phyloP scores from a whole-genome alignment of 345 rosid species.

The Murraya paniculata region DNA sequence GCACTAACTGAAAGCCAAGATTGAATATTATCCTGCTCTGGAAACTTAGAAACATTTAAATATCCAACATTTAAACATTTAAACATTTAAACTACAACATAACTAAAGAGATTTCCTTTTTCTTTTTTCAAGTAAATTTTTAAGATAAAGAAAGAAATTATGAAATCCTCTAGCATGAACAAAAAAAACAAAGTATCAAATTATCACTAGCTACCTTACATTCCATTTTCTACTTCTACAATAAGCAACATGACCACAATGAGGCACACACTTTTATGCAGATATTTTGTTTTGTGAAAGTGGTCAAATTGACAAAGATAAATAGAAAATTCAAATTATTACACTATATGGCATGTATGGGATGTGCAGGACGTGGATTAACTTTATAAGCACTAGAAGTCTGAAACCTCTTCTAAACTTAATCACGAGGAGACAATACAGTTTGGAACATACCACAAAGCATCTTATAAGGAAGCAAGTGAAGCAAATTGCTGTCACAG shows the following conservation, averaged over 20 bases:
- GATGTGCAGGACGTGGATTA: neutral
- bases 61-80: neutral
- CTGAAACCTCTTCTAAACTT: neutral
- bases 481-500: slow-evolving; percentile 95
- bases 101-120: neutral
- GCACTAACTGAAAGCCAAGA: neutral
- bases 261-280: neutral
- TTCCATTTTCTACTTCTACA: neutral
- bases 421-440: neutral
- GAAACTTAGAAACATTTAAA: neutral
- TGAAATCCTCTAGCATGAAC: neutral
- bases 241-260: neutral
- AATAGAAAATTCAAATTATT: neutral
- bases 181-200: neutral
- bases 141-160: neutral
- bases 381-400: neutral
- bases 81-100: neutral
- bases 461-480: slow-evolving; percentile 94
- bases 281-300: neutral
- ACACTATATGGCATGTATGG: neutral
- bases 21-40: neutral
- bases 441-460: slow-evolving; percentile 65
- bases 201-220: neutral
- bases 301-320: neutral
- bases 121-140: neutral